These are phyloP conservation scores for Debaryomyces hansenii DNA, from an alignment of 805 yeast species.

Conservation along the genomic window DNA sequence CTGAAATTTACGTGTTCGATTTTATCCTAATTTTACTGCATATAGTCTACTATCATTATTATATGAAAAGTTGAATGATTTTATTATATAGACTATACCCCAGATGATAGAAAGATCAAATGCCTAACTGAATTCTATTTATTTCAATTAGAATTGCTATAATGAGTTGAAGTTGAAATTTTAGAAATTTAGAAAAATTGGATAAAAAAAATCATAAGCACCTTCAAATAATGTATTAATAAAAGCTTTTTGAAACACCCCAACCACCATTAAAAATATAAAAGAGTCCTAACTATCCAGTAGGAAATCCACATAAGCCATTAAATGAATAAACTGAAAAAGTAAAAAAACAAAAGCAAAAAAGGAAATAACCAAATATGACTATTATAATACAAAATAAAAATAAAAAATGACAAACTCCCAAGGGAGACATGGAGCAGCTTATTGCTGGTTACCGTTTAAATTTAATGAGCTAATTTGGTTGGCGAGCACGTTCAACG, in stretches of 20 bases:
- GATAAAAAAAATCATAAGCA: not conserved
- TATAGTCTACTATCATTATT: not conserved
- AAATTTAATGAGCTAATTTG: constrained; percentile 38
- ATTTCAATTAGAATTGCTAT: too few relatives aligned
- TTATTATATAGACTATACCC: too few relatives aligned
- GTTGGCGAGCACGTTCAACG: constrained; percentile 21
- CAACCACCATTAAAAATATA: not conserved
- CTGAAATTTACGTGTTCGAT: not conserved
- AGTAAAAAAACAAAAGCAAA: not conserved
- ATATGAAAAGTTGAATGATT: not conserved
- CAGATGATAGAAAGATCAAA: too few relatives aligned
- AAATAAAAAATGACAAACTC: not conserved
- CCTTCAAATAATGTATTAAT: not conserved
- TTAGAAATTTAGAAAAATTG: not conserved
- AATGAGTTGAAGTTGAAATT: too few relatives aligned
- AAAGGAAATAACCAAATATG: not conserved
- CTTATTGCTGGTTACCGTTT: constrained; percentile 9
- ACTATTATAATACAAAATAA: not conserved
- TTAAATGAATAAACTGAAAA: not conserved
- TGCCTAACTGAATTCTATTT: too few relatives aligned
- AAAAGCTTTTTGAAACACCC: not conserved
- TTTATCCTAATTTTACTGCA: not conserved
- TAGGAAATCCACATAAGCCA: not conserved
- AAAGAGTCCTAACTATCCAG: not conserved
- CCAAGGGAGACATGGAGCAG: not conserved